A percentile compares a stretch with the other conserved stretches of the same genome.
Evolutionary conservation across 2,329 filamentous ascomycete genomes (phyloP).

Genomic region (Ceratocystis diversiconidia): DNA sequence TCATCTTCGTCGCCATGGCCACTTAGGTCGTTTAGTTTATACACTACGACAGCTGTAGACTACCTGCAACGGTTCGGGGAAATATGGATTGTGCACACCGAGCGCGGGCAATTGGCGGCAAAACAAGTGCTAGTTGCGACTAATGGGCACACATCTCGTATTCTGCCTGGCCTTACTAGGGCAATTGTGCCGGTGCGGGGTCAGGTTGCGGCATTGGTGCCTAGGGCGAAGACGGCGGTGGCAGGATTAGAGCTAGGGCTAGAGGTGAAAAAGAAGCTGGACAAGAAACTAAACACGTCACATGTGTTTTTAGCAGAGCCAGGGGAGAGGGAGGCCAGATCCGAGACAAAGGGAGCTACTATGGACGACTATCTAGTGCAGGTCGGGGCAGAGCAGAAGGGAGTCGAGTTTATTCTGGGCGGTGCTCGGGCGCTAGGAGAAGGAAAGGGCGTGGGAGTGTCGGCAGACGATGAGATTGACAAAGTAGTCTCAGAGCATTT

Average conservation of each 20-base stretch:
- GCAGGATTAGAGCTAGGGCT: constrained; percentile 18
- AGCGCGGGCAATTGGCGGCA: constrained; percentile 51
- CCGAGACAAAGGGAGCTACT: constrained; percentile 24
- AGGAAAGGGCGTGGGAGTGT: constrained; percentile 39
- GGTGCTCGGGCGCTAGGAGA: constrained; percentile 47
- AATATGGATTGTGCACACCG: constrained; percentile 50
- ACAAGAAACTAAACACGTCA: constrained; percentile 35
- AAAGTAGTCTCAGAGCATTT: constrained; percentile 42
- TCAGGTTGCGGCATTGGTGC: constrained; percentile 52
- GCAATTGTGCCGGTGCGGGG: constrained; percentile 66
- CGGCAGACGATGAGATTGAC: constrained; percentile 46
- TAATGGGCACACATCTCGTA: constrained; percentile 68
- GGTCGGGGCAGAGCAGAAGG: constrained; percentile 36
- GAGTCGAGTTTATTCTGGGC: constrained; percentile 52
- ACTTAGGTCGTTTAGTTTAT: constrained; percentile 47
- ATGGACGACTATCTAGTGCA: constrained; percentile 63
- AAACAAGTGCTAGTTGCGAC: constrained; percentile 59
- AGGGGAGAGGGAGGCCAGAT: constrained; percentile 14
- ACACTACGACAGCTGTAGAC: constrained; percentile 56
- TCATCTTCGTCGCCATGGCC: background rate
- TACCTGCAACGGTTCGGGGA: constrained; percentile 28
- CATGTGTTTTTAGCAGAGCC: constrained; percentile 44
- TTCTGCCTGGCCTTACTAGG: constrained; percentile 54
- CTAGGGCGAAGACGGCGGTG: constrained; percentile 29
- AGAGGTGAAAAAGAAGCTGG: too few relatives aligned